phyloP scores from a whole-genome alignment of 257 asterid genomes.

The Capsicum rhomboideum region DNA sequence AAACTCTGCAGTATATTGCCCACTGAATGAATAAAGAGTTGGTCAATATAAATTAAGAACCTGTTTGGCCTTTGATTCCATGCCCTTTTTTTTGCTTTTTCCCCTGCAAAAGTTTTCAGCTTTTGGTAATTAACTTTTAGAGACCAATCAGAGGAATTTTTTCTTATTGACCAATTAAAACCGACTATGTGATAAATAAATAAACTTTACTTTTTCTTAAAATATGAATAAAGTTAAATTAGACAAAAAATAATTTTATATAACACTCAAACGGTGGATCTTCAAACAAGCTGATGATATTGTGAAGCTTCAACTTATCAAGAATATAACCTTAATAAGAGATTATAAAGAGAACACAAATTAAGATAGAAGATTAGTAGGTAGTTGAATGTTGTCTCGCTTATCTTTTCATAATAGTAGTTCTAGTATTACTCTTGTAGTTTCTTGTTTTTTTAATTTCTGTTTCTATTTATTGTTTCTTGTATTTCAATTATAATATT shows the following conservation, averaged over 20 bases:
- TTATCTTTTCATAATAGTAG: too few relatives aligned
- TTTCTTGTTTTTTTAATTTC: too few relatives aligned
- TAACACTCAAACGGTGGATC: neutral
- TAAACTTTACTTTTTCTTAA: too few relatives aligned
- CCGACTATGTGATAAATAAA: neutral
- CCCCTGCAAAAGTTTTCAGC: neutral
- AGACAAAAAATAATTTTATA: neutral
- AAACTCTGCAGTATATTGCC: neutral
- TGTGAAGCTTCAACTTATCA: too few relatives aligned
- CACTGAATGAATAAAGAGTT: neutral
- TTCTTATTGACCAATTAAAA: neutral
- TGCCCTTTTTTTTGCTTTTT: neutral
- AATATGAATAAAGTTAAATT: neutral
- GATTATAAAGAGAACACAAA: too few relatives aligned
- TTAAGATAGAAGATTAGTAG: too few relatives aligned
- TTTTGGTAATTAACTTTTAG: neutral
- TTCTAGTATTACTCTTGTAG: too few relatives aligned
- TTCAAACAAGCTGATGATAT: neutral
- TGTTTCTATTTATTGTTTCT: too few relatives aligned
- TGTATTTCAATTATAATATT: too few relatives aligned
- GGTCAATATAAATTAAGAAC: neutral
- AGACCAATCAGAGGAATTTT: neutral
- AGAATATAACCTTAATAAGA: too few relatives aligned
- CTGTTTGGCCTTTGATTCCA: neutral
- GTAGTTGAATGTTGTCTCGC: too few relatives aligned